Percentiles rank a stretch among this genome's conserved stretches.
These are phyloP conservation scores for Rubia yunnanensis DNA, from an alignment of 257 asterid species.

Conservation along the genomic window DNA sequence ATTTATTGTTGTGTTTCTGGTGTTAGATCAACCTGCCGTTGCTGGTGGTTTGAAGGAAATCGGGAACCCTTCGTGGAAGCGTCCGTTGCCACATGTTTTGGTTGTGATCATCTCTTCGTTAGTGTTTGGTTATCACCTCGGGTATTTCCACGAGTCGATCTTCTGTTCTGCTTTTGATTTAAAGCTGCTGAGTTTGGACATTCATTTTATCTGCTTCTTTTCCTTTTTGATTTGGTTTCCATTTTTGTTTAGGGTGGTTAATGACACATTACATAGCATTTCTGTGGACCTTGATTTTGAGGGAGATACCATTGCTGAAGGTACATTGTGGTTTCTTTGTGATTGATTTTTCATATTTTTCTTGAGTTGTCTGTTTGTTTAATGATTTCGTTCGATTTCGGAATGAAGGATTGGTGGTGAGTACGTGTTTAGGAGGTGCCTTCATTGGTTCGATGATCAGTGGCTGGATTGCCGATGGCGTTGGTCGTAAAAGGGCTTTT, in stretches of 20 bases:
- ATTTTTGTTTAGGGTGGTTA: constrained; percentile 59
- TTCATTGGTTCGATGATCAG: constrained; percentile 38
- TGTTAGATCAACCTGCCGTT: constrained; percentile 27
- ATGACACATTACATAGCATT: constrained; percentile 86
- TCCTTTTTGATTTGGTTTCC: constrained; percentile 5
- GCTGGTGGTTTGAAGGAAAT: constrained; percentile 38
- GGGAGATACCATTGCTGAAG: constrained; percentile 86
- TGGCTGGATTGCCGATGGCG: constrained; percentile 74
- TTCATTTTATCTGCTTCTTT: constrained; percentile 8
- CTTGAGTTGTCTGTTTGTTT: constrained; percentile 4
- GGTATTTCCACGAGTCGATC: constrained; percentile 41
- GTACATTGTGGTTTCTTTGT: constrained; percentile 29
- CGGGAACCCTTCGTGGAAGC: constrained; percentile 78
- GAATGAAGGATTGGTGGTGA: constrained; percentile 4
- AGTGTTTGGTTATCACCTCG: constrained; percentile 90
- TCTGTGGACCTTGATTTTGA: constrained; percentile 79
- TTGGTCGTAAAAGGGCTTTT: constrained; percentile 78
- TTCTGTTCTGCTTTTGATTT: constrained; percentile 4
- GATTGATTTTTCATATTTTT: background rate
- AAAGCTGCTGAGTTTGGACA: background rate
- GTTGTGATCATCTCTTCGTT: constrained; percentile 82
- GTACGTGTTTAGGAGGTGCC: constrained; percentile 5
- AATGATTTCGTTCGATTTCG: constrained; percentile 11
- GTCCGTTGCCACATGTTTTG: constrained; percentile 75
- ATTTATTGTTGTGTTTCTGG: background rate